Percentiles rank a stretch among this genome's conserved stretches.
phyloP scores from a whole-genome alignment of 441 rosid genomes.

The Brassica hybrid region DNA sequence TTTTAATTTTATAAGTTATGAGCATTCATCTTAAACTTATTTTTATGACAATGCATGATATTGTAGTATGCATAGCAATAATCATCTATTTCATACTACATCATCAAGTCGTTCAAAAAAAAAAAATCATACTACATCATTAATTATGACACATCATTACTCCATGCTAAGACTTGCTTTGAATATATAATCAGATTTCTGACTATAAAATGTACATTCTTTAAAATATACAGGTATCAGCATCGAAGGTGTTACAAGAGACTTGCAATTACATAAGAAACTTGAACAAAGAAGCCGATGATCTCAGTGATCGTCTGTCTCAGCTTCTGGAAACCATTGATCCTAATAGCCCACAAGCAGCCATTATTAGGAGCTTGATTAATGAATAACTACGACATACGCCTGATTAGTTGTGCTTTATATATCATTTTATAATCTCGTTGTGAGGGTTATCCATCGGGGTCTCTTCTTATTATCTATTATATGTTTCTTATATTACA shows the following conservation, averaged over 20 bases:
- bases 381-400: constrained; percentile 46
- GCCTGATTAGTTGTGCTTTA: constrained; percentile 14
- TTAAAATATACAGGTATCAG: constrained; percentile 62
- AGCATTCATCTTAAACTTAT: background rate
- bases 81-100: background rate
- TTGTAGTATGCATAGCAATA: background rate
- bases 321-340: constrained; percentile 87
- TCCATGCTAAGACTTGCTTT: background rate
- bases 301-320: constrained; percentile 84
- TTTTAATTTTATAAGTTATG: background rate
- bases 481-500: constrained; percentile 21
- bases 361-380: constrained; percentile 88
- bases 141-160: constrained; percentile 10
- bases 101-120: no score
- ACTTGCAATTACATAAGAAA: constrained; percentile 90
- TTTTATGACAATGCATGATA: background rate
- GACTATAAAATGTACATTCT: constrained; percentile 11
- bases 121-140: background rate
- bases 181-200: background rate
- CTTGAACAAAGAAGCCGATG: constrained; percentile 89
- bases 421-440: constrained; percentile 24
- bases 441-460: constrained; percentile 26
- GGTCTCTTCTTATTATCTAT: constrained; percentile 26
- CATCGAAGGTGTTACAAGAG: constrained; percentile 91
- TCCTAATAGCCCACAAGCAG: constrained; percentile 87